Percentiles rank a stretch among this genome's conserved stretches.
Evolutionary conservation across 2,329 filamentous ascomycete species (phyloP).

Genomic region (Volutella citrinella): DNA sequence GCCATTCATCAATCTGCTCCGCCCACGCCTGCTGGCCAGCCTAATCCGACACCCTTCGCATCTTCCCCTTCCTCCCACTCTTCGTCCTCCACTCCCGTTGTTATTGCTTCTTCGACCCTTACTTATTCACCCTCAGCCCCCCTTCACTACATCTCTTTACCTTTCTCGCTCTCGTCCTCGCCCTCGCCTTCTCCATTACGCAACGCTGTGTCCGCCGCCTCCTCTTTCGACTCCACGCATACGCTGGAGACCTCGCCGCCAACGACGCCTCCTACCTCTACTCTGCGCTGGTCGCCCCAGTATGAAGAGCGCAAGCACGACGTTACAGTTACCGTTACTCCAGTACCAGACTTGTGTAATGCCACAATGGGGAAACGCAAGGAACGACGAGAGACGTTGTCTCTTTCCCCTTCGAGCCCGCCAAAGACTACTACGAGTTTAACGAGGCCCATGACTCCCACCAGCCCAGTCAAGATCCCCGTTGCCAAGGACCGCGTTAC

Average conservation of each 20-base stretch:
- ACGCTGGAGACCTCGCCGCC: slow-evolving; percentile 8
- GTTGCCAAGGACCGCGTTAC: slow-evolving; percentile 37
- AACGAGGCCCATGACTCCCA: slow-evolving; percentile 33
- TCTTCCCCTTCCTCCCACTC: not conserved
- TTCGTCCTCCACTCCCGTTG: not conserved
- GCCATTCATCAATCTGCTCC: slow-evolving; percentile 4
- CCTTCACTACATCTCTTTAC: slow-evolving; percentile 12
- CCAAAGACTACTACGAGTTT: slow-evolving; percentile 25
- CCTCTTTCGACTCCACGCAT: slow-evolving; percentile 3
- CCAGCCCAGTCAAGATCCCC: slow-evolving; percentile 56
- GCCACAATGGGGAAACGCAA: slow-evolving; percentile 35
- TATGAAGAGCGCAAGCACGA: slow-evolving; percentile 27
- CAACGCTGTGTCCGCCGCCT: slow-evolving; percentile 6
- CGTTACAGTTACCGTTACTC: slow-evolving; percentile 22
- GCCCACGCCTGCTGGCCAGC: slow-evolving; percentile 12
- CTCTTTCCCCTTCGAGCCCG: slow-evolving; percentile 26
- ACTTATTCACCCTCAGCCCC: not conserved
- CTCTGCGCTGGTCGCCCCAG: slow-evolving; percentile 25
- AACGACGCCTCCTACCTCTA: slow-evolving; percentile 11
- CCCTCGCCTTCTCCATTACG: slow-evolving; percentile 17
- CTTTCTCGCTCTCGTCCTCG: slow-evolving; percentile 17
- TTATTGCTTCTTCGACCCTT: not conserved
- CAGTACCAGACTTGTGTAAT: slow-evolving; percentile 22
- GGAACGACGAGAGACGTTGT: slow-evolving; percentile 25
- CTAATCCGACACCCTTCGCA: not conserved